Base-by-base conservation (phyloP, 2,329 filamentous ascomycete species). In the Verruconis gallopava region DNA sequence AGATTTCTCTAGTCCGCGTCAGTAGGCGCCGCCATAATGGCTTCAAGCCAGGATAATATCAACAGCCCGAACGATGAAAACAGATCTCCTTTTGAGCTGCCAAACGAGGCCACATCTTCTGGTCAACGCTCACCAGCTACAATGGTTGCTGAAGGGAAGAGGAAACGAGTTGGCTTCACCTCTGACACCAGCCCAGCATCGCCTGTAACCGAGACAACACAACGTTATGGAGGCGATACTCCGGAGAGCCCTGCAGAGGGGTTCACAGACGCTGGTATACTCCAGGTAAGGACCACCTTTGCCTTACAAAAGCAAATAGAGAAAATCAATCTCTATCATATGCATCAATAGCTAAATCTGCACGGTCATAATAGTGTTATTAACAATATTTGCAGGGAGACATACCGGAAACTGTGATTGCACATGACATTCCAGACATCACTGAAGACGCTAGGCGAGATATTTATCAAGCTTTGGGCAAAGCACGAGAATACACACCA, bases 151-250 rank as follows among this genome's bases (percentile, higher is more conserved):
- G 41, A 43, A 11, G 41, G 41, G 18, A 43, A 43, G 35, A 25
- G 35, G 14, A 43, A 43, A 22, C 34, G 36, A 38, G 41, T 43
- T 21, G 41, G 28, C 37, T 43, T 43, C 41, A 25, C 41, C 5
- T 28, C 21, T 19, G 41, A 43, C n/a, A 43, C 35, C 11, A 38
- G 34, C 4, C 41, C 41, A 15, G 34, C 41, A 5, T 43, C 41
- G 5, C 35, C 35, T 20, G 22, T 28, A 12, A 4, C 21, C 19
- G 21, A 21, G 15, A 20, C 22, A 35, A 32, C 30, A n/a, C 22
- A 21, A 6, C n/a, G n/a, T n/a, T n/a, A n/a, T n/a, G n/a, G n/a
- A n/a, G n/a, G n/a, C n/a, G n/a, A n/a, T n/a, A n/a, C n/a, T n/a
- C n/a, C n/a, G n/a, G n/a, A n/a, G n/a, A n/a, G n/a, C n/a, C n/a